A percentile compares a stretch with the other conserved stretches of the same genome.
These are phyloP conservation scores for Ulmus americana DNA, from an alignment of 331 rosid species.

Conservation along the genomic window DNA sequence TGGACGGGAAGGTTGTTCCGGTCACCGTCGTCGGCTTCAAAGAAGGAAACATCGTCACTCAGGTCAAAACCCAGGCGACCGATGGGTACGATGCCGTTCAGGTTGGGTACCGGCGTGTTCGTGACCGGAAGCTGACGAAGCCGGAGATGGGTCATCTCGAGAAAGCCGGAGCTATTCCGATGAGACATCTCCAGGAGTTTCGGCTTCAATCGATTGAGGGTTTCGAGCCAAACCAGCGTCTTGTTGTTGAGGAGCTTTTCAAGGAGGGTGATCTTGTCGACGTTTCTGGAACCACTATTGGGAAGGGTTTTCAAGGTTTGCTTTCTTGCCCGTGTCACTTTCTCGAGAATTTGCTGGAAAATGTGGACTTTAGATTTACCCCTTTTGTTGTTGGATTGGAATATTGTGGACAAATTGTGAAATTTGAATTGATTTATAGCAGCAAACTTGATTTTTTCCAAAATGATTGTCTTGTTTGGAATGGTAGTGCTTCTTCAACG, in stretches of 20 bases:
- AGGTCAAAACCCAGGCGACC: constrained; percentile 71
- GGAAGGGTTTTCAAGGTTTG: constrained; percentile 88
- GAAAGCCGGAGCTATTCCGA: constrained; percentile 70
- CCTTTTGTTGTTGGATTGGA: too few relatives aligned
- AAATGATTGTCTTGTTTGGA: too few relatives aligned
- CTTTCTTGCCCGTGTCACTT: background rate
- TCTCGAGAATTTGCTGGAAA: too few relatives aligned
- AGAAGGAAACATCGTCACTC: constrained; percentile 90
- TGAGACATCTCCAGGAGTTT: constrained; percentile 94
- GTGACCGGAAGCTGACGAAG: constrained; percentile 74
- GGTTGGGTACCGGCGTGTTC: constrained; percentile 67
- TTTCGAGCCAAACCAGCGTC: constrained; percentile 59
- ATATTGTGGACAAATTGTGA: too few relatives aligned
- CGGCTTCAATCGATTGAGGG: constrained; percentile 52
- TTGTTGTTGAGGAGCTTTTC: constrained; percentile 54
- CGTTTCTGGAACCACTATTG: constrained; percentile 84
- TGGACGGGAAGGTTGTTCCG: constrained; percentile 64
- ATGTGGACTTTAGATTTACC: too few relatives aligned
- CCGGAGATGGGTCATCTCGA: constrained; percentile 83
- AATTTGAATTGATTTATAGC: too few relatives aligned
- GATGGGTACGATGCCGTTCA: constrained; percentile 81
- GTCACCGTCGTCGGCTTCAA: constrained; percentile 88
- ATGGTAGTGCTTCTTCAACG: too few relatives aligned
- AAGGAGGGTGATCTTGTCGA: constrained; percentile 90
- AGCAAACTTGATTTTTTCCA: too few relatives aligned